Evolutionary conservation across 768 basidiomycete genomes (phyloP), one percentile per base, ranked within the genome.

Genomic region (Boletus coccyginus): DNA sequence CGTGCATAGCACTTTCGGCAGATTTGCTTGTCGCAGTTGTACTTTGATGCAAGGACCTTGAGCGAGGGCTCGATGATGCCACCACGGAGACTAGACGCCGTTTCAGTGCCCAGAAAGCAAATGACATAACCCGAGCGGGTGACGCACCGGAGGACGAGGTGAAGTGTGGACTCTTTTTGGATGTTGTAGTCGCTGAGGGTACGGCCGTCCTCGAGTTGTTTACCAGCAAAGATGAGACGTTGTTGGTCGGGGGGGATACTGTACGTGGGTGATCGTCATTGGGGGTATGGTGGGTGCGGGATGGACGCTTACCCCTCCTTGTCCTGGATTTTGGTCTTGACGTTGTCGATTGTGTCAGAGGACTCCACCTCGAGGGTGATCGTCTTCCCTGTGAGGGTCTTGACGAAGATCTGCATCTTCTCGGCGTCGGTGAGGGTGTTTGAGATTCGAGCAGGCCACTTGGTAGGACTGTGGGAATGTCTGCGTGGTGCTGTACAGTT

Each of bases 1-100:
- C 97, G 96, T 44, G 97, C 97, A 75, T 98, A 98, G 81, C 97
- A 98, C 77, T 98, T 98, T 76, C 97, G 94, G 85, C 97, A 98
- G 69, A 98, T 98, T 74, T 95, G 92, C 83, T 96, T 96, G 78
- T 97, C 94, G 75, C 94, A 98, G 80, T 98, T 98, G 86, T 94
- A 97, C 76, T 96, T 96, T 73, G 88, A 83, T 56, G 97, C 97
- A 58, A 98, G 86, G 41, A 94, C 93, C 78, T 98, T 98, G 70
- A 99, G 80, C 62, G 97, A 98, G 60, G 97, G 97, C 79, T 99
- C 97, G 64, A 99, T 98, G 81, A 99, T 94, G 50, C 97, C 97
- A 60, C 97, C 65, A 32, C 50, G 61, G 42, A 61, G 61, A 57
- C 66, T 69, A 14, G 35, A 50, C 2, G 16, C 2, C 8, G 7